Conservation (phyloP, 208 protist genomes). For the Zelonia costaricensis region DNA sequence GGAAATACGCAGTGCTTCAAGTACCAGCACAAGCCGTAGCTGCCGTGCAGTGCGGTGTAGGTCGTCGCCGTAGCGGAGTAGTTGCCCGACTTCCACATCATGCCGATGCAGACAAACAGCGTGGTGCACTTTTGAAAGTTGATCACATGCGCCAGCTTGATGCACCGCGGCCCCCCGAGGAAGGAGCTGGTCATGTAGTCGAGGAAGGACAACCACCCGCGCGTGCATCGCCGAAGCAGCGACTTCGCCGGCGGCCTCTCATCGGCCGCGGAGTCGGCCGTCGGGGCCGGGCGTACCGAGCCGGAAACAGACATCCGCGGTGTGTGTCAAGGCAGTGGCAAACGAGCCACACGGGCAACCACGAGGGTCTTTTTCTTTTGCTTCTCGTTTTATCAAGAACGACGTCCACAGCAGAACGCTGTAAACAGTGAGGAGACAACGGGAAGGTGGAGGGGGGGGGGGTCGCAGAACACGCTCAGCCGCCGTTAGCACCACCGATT, state of each 20-base stretch:
- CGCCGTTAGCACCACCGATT: too few species aligned
- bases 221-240: constrained; percentile 22
- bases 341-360: too few species aligned
- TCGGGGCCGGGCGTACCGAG: not conserved
- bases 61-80: constrained; percentile 74
- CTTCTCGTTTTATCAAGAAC: too few species aligned
- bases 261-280: not conserved
- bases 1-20: constrained; percentile 85
- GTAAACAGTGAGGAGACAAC: too few species aligned
- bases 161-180: constrained; percentile 53
- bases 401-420: too few species aligned
- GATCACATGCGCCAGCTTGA: constrained; percentile 78
- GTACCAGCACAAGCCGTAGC: constrained; percentile 89
- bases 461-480: too few species aligned
- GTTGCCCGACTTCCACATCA: constrained; percentile 76
- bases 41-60: constrained; percentile 86
- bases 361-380: too few species aligned
- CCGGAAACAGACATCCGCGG: too few species aligned
- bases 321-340: too few species aligned
- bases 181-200: constrained; percentile 46
- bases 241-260: constrained; percentile 1
- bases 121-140: constrained; percentile 85
- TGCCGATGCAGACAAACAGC: constrained; percentile 55
- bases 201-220: constrained; percentile 54
- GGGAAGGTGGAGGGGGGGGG: too few species aligned